A percentile compares a stretch with the other conserved stretches of the same genome.
These are phyloP conservation scores for Solanum chmielewskii DNA, from an alignment of 257 asterid species.

Conservation along the genomic window DNA sequence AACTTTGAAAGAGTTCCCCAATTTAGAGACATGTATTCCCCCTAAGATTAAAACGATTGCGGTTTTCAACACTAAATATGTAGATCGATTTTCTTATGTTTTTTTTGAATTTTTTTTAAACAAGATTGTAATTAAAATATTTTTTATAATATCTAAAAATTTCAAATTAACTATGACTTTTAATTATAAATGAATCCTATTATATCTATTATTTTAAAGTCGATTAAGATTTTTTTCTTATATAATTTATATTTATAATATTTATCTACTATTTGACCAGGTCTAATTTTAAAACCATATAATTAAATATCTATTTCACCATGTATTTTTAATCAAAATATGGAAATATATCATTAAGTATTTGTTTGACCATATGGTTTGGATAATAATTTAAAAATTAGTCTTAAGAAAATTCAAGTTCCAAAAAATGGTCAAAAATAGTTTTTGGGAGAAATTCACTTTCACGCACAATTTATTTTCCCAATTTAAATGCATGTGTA, in stretches of 20 bases:
- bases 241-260: too few species aligned
- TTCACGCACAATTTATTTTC: neutral
- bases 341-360: too few species aligned
- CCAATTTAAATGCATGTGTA: neutral
- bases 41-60: neutral
- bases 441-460: neutral
- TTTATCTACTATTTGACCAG: neutral
- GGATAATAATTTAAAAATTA: neutral
- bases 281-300: neutral
- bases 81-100: neutral
- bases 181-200: too few species aligned
- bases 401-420: neutral
- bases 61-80: too few species aligned
- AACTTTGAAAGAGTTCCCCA: too few species aligned
- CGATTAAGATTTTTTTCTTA: neutral
- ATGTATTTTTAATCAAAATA: too few species aligned
- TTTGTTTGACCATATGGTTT: neutral
- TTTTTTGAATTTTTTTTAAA: too few species aligned
- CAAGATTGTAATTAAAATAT: too few species aligned
- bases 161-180: too few species aligned
- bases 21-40: neutral
- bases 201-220: too few species aligned
- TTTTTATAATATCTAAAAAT: too few species aligned
- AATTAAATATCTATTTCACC: neutral
- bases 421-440: neutral